Evolutionary conservation across 495 filamentous ascomycete genomes (phyloP).

Genomic region (Penicillium waksmanii): DNA sequence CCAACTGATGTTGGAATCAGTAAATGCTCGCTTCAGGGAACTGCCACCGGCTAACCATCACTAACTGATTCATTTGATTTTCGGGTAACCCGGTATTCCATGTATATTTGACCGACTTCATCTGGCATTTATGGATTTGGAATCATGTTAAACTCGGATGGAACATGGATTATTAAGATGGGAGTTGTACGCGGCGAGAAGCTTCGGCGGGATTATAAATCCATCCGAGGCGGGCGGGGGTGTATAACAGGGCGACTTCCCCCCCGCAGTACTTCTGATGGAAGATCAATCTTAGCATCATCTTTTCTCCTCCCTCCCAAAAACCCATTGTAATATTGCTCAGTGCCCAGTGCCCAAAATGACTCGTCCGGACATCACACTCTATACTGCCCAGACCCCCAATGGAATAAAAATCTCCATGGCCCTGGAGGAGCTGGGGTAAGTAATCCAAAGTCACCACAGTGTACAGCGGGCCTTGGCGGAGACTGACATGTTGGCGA

Average conservation of each 20-base stretch:
- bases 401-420: conserved; percentile 79
- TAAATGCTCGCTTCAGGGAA: no score
- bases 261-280: background rate
- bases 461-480: background rate
- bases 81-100: no score
- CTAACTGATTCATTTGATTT: no score
- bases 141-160: no score
- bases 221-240: conserved; percentile 5
- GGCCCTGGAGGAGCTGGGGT: conserved; percentile 83
- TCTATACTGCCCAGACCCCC: conserved; percentile 57
- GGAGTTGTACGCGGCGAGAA: background rate
- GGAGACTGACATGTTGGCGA: conserved; percentile 18
- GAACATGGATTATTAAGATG: background rate
- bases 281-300: background rate
- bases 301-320: background rate
- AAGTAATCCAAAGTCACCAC: conserved; percentile 10
- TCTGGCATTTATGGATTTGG: no score
- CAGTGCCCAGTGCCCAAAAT: conserved; percentile 25
- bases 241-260: no score
- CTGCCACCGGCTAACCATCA: no score
- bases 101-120: no score
- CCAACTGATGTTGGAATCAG: no score
- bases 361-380: conserved; percentile 46
- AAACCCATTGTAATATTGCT: background rate
- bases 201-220: conserved; percentile 30